Conservation (phyloP, 2,329 filamentous ascomycete species). For the Xylariaceae sp. region DNA sequence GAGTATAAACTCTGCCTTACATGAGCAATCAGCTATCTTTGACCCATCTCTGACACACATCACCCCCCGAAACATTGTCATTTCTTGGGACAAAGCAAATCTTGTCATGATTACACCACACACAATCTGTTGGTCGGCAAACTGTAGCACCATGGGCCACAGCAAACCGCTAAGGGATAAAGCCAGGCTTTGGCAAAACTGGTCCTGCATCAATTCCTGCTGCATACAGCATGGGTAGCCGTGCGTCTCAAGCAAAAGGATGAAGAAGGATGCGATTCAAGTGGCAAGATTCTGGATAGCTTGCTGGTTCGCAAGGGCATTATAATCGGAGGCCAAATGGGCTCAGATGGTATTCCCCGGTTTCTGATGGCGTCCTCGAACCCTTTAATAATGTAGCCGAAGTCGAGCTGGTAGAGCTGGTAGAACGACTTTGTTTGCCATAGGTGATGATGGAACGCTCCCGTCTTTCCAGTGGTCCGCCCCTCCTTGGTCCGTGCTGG, state of each 20-base stretch:
- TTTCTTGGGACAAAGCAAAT: conserved; percentile 1
- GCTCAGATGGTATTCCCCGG: neutral
- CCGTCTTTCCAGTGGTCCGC: conserved; percentile 28
- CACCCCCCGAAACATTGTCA: neutral
- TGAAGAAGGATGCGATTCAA: neutral
- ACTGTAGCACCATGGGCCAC: too few species aligned
- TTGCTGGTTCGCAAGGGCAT: neutral
- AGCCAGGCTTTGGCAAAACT: neutral
- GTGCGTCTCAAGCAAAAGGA: neutral
- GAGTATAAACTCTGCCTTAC: neutral
- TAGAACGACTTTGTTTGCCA: neutral
- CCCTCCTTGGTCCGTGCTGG: conserved; percentile 2
- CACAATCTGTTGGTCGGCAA: neutral
- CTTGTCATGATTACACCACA: neutral
- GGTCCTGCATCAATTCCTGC: neutral
- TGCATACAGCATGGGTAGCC: neutral
- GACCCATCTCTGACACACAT: neutral
- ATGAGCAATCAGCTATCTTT: conserved; percentile 11
- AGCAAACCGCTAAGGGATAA: neutral
- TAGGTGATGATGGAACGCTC: conserved; percentile 28
- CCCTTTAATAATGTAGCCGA: neutral
- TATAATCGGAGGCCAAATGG: neutral
- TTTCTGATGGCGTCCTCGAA: neutral
- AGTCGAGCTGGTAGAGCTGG: neutral
- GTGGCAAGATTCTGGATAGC: neutral